phyloP scores from a whole-genome alignment of 495 filamentous ascomycete genomes.

The Penicillium lividum region DNA sequence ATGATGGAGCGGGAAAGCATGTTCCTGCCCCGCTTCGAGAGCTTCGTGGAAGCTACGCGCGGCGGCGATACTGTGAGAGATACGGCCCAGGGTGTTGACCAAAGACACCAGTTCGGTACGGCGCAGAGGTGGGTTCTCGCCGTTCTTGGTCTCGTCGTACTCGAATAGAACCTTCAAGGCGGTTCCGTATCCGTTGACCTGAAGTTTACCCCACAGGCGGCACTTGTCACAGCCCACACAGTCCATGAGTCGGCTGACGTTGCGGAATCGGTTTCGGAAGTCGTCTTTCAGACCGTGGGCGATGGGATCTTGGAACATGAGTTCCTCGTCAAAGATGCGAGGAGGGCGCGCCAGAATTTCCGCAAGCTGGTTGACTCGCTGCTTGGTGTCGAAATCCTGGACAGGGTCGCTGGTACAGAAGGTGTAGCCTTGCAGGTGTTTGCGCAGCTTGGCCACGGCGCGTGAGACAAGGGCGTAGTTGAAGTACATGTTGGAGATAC shows the following conservation, averaged over 20 bases:
- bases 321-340: constrained; percentile 87
- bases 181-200: constrained; percentile 91
- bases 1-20: constrained; percentile 38
- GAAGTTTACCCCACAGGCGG: constrained; percentile 96
- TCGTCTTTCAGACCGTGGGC: constrained; percentile 88
- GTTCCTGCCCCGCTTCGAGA: constrained; percentile 41
- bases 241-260: constrained; percentile 95
- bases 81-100: constrained; percentile 87
- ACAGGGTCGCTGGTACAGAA: constrained; percentile 85
- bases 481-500: constrained; percentile 97
- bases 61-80: constrained; percentile 75
- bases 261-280: constrained; percentile 95
- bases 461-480: constrained; percentile 94
- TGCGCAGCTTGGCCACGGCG: constrained; percentile 87
- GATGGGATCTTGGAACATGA: constrained; percentile 76
- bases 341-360: constrained; percentile 61
- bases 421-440: constrained; percentile 78
- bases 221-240: constrained; percentile 99
- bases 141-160: constrained; percentile 77
- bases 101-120: constrained; percentile 91
- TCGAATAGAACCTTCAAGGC: constrained; percentile 96
- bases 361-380: constrained; percentile 74
- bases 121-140: constrained; percentile 72
- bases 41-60: constrained; percentile 71
- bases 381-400: constrained; percentile 77